Evolutionary conservation across 495 filamentous ascomycete species (phyloP).

Genomic region (Choiromyces venosus): DNA sequence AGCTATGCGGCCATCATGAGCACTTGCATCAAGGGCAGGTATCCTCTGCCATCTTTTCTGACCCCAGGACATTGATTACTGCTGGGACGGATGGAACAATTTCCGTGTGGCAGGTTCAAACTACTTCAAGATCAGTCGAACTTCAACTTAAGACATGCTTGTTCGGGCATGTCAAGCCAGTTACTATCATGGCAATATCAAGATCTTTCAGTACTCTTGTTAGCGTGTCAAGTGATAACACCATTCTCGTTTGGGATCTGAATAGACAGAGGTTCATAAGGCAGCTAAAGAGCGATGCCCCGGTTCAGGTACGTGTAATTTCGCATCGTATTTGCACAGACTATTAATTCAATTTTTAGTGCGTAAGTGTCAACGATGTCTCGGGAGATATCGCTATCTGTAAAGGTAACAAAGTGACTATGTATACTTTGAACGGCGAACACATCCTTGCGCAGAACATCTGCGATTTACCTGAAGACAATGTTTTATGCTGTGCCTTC

Average conservation of each 20-base stretch:
- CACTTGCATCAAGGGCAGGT: conserved; percentile 87
- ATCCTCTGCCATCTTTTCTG: conserved; percentile 72
- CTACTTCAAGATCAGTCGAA: conserved; percentile 62
- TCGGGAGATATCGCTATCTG: conserved; percentile 83
- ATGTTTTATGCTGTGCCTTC: conserved; percentile 74
- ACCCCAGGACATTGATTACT: conserved; percentile 83
- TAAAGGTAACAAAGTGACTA: conserved; percentile 60
- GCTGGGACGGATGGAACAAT: conserved; percentile 87
- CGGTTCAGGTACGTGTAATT: conserved; percentile 49
- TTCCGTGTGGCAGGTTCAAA: conserved; percentile 67
- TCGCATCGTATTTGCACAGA: background rate
- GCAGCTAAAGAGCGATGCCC: conserved; percentile 55
- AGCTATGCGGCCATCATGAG: conserved; percentile 73
- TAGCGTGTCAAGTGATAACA: conserved; percentile 71
- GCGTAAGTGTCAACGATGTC: conserved; percentile 80
- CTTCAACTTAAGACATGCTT: conserved; percentile 72
- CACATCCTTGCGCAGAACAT: conserved; percentile 73
- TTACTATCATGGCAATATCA: conserved; percentile 74
- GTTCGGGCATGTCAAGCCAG: conserved; percentile 80
- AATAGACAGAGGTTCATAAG: conserved; percentile 83
- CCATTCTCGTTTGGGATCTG: conserved; percentile 85
- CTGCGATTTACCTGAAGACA: conserved; percentile 65
- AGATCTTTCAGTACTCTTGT: conserved; percentile 81
- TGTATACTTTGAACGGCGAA: conserved; percentile 89
- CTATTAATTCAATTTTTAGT: conserved; percentile 43